These are phyloP conservation scores for Leptodermis oblonga DNA, from an alignment of 257 asterid genomes.

Conservation along the genomic window DNA sequence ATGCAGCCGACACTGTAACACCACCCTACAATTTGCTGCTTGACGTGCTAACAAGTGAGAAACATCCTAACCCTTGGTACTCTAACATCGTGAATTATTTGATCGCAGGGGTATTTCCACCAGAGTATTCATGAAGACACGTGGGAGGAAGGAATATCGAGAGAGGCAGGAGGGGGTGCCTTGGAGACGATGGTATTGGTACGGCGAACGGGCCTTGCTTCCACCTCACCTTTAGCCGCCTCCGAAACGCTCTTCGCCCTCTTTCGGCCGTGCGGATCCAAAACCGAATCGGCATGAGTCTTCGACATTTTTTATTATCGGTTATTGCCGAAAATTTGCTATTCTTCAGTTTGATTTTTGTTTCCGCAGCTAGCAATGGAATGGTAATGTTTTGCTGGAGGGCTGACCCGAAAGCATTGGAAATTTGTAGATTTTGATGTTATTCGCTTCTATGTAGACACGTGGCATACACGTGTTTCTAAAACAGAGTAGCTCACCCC, in stretches of 20 bases:
- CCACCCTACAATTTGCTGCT: too few relatives aligned
- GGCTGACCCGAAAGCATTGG: background rate
- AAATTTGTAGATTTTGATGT: background rate
- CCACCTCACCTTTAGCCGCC: slow-evolving; percentile 48
- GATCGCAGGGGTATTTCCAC: too few relatives aligned
- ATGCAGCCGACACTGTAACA: too few relatives aligned
- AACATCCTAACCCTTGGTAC: too few relatives aligned
- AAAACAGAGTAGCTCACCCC: background rate
- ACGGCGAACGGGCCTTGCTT: slow-evolving; percentile 32
- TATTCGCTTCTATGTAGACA: background rate
- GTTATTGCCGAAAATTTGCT: too few relatives aligned
- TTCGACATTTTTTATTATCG: slow-evolving; percentile 23
- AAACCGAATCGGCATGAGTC: slow-evolving; percentile 11
- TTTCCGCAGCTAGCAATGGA: too few relatives aligned
- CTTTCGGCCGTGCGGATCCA: slow-evolving; percentile 48
- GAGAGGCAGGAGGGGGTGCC: slow-evolving; percentile 47
- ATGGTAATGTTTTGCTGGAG: background rate
- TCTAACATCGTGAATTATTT: too few relatives aligned
- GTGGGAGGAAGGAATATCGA: slow-evolving; percentile 15
- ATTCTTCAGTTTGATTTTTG: background rate
- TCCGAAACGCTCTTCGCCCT: slow-evolving; percentile 34
- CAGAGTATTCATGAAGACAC: too few relatives aligned
- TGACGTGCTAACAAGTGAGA: too few relatives aligned
- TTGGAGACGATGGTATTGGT: slow-evolving; percentile 36
- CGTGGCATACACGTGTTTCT: background rate